These are phyloP conservation scores for Moesziomyces antarcticus DNA, from an alignment of 1,284 basidiomycete genomes.

Conservation along the genomic window DNA sequence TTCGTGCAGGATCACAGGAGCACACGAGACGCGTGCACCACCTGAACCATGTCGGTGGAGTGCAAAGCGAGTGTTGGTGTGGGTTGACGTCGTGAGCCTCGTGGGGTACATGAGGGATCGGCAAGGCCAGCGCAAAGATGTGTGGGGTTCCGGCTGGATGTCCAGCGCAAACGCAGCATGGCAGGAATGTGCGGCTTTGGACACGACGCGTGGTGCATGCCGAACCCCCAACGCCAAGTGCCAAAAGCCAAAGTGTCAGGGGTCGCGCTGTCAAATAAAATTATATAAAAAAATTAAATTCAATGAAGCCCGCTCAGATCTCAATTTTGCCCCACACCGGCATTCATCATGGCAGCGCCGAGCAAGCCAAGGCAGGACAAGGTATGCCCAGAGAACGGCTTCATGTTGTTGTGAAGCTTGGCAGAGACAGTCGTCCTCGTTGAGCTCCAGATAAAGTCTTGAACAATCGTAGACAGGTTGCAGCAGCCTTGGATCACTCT, in stretches of 20 bases:
- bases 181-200: slow-evolving; percentile 15
- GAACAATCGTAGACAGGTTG: neutral
- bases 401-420: neutral
- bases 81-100: slow-evolving; percentile 6
- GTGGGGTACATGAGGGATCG: neutral
- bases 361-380: neutral
- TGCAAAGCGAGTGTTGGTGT: neutral
- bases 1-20: neutral
- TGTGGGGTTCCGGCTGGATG: neutral
- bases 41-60: neutral
- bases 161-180: neutral
- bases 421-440: neutral
- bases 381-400: neutral
- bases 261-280: slow-evolving; percentile 5
- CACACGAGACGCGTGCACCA: slow-evolving; percentile 15
- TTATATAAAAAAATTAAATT: neutral
- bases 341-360: neutral
- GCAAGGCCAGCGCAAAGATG: neutral
- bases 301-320: neutral
- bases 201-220: slow-evolving; percentile 18
- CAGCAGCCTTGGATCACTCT: neutral
- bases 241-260: slow-evolving; percentile 9
- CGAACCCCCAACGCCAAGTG: neutral
- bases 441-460: neutral
- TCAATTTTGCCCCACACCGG: neutral